Percentiles rank a stretch among this genome's conserved stretches.
Evolutionary conservation across 179 eudicot genomes (phyloP).

Genomic region (Heliamphora pulchella): DNA sequence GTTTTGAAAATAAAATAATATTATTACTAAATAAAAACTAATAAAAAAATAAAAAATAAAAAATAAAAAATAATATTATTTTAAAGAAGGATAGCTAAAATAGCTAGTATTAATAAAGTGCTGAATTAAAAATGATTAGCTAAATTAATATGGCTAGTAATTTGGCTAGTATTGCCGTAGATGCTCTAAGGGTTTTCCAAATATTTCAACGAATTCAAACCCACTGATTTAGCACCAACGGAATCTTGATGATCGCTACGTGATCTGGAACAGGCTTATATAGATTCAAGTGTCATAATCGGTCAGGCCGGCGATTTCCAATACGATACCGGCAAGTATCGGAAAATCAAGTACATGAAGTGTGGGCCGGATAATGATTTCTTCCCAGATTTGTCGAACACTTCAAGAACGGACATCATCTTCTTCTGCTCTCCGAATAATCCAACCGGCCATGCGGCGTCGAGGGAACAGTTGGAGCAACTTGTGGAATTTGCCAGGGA

Average conservation of each 20-base stretch:
- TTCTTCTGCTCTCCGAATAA: conserved; percentile 97
- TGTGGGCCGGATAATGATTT: conserved; percentile 78
- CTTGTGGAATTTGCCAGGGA: conserved; percentile 71
- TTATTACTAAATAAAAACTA: no score
- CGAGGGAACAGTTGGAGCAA: conserved; percentile 58
- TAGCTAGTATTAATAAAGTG: no score
- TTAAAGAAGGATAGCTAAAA: no score
- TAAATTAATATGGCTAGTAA: no score
- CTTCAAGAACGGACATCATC: conserved; percentile 68
- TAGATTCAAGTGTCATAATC: conserved; percentile 85
- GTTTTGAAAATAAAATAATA: no score
- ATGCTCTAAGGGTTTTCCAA: background rate
- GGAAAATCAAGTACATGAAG: conserved; percentile 81
- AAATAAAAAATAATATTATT: no score
- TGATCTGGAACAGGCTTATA: conserved; percentile 60
- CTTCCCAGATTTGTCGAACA: conserved; percentile 66
- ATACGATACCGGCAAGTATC: conserved; percentile 44
- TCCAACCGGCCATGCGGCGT: conserved; percentile 90
- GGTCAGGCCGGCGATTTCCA: conserved; percentile 74
- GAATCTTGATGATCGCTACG: background rate
- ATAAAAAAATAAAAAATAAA: no score
- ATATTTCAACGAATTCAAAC: background rate
- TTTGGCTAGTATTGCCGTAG: no score
- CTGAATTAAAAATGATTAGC: no score
- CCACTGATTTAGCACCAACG: background rate